These are phyloP conservation scores for Fusarium anthophilum DNA, from an alignment of 2,329 filamentous ascomycete species.

Conservation along the genomic window DNA sequence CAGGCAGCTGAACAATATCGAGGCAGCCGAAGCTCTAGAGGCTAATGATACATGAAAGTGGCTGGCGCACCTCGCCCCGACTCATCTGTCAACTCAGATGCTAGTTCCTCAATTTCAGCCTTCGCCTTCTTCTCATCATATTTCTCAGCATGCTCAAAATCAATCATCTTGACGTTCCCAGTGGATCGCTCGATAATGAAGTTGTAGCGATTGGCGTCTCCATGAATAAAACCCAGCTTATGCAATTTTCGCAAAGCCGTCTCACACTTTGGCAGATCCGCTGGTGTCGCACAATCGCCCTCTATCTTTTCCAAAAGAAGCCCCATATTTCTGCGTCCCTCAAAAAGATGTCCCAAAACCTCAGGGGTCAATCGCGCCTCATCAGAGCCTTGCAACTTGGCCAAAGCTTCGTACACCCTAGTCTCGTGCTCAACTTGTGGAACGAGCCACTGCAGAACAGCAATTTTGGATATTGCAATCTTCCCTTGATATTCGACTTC, in stretches of 20 bases:
- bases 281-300: not conserved
- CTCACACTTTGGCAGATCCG: not conserved
- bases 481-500: not conserved
- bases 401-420: not conserved
- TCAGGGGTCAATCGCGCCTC: fast-evolving
- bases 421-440: not conserved
- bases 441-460: not conserved
- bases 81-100: not conserved
- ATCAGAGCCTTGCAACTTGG: not conserved
- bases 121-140: not conserved
- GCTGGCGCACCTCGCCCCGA: not conserved
- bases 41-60: not conserved
- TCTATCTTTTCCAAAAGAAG: not conserved
- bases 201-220: not conserved
- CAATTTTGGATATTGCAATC: not conserved
- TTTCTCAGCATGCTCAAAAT: not conserved
- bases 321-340: not conserved
- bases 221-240: not conserved
- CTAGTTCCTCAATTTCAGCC: not conserved
- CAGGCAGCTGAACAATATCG: fast-evolving
- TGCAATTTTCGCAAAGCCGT: not conserved
- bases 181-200: not conserved
- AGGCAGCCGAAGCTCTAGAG: not conserved
- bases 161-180: not conserved
- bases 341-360: not conserved